Evolutionary conservation across 148 eudicot species (phyloP).

Genomic region (Vaccinium darrowii): DNA sequence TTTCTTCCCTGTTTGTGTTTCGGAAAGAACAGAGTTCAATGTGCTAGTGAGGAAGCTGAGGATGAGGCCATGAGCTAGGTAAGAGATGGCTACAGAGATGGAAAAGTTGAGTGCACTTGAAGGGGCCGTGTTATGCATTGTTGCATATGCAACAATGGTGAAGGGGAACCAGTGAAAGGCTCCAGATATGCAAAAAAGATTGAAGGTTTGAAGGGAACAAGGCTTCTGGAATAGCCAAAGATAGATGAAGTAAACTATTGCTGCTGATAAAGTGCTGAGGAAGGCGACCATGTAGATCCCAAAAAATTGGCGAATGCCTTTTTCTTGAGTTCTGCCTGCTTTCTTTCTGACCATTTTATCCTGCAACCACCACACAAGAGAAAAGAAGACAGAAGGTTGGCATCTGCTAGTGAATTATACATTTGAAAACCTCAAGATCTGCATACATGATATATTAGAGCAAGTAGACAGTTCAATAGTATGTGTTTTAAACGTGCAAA

Average conservation of each 20-base stretch:
- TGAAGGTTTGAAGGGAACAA: slow-evolving; percentile 30
- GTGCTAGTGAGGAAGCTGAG: slow-evolving; percentile 32
- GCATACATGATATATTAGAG: background rate
- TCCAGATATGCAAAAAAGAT: slow-evolving; percentile 39
- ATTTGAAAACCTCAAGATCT: background rate
- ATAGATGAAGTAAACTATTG: slow-evolving; percentile 34
- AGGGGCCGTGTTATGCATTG: slow-evolving; percentile 22
- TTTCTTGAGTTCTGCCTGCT: background rate
- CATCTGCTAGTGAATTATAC: background rate
- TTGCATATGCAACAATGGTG: slow-evolving; percentile 33
- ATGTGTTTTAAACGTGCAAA: background rate
- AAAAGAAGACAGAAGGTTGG: slow-evolving; percentile 4
- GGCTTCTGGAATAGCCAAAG: slow-evolving; percentile 17
- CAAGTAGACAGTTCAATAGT: background rate
- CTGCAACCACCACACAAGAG: slow-evolving; percentile 19
- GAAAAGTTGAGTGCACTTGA: slow-evolving; percentile 30
- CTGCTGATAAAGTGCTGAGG: slow-evolving; percentile 45
- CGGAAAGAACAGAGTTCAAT: slow-evolving; percentile 23
- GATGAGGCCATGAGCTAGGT: slow-evolving; percentile 48
- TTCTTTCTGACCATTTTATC: slow-evolving; percentile 11
- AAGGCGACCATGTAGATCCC: slow-evolving; percentile 47
- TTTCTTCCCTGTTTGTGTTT: slow-evolving; percentile 18
- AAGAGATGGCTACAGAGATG: slow-evolving; percentile 30
- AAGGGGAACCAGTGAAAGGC: slow-evolving; percentile 56
- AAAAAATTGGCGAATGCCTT: slow-evolving; percentile 33